Conservation (phyloP, 768 basidiomycete genomes). For the Lyophyllum decastes region DNA sequence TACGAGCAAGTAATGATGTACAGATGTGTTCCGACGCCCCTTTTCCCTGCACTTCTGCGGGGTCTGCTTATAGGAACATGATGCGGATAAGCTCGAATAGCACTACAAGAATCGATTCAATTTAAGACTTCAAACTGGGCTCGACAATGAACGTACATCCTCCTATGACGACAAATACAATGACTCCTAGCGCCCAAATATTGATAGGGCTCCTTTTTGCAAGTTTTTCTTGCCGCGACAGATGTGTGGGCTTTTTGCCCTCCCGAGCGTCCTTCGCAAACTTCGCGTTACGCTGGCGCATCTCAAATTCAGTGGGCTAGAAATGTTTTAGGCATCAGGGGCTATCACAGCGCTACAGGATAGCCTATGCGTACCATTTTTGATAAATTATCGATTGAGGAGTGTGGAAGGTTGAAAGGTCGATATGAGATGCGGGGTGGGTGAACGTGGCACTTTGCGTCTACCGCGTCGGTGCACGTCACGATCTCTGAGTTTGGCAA, state of each 20-base stretch:
- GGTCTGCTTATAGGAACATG: slow-evolving; percentile 55
- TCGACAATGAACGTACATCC: slow-evolving; percentile 56
- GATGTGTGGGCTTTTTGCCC: slow-evolving; percentile 76
- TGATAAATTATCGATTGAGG: slow-evolving; percentile 14
- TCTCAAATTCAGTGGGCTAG: slow-evolving; percentile 81
- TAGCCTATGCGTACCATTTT: slow-evolving; percentile 28
- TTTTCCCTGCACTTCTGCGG: neutral
- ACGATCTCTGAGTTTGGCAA: neutral
- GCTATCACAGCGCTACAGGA: neutral
- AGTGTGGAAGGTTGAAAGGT: slow-evolving; percentile 13
- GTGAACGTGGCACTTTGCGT: slow-evolving; percentile 21
- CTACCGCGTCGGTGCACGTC: slow-evolving; percentile 4
- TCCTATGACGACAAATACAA: slow-evolving; percentile 78
- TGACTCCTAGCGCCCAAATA: slow-evolving; percentile 70
- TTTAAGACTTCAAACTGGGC: too few relatives aligned
- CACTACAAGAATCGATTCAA: slow-evolving; percentile 41
- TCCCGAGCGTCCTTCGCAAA: slow-evolving; percentile 73
- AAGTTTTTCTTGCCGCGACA: slow-evolving; percentile 70
- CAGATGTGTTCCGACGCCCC: slow-evolving; percentile 8
- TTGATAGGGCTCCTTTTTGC: slow-evolving; percentile 76
- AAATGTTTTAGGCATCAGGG: neutral
- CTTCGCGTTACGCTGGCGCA: slow-evolving; percentile 78
- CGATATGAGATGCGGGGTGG: slow-evolving; percentile 8
- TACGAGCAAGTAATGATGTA: slow-evolving; percentile 14
- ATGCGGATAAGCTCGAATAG: slow-evolving; percentile 71